Evolutionary conservation across 805 yeast genomes (phyloP).

Genomic region (Candida insectalens): DNA sequence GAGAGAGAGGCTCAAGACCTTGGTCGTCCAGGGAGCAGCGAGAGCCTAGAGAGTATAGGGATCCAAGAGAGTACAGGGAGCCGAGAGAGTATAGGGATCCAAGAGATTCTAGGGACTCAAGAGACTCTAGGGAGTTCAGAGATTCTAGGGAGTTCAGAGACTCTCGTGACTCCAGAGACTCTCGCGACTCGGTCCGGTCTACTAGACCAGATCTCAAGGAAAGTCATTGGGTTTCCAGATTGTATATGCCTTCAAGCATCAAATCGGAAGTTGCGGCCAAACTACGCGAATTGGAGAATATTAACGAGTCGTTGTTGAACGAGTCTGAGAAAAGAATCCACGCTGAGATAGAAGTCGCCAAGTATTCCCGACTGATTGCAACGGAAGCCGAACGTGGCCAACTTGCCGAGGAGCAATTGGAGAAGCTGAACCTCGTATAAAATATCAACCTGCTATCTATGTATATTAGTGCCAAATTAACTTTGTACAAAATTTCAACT

Average conservation of each 20-base stretch:
- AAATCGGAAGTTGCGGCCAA: constrained; percentile 9
- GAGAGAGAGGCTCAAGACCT: constrained; percentile 10
- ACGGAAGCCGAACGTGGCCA: constrained; percentile 19
- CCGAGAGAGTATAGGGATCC: constrained; percentile 6
- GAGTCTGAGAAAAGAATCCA: constrained; percentile 12
- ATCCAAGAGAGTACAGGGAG: constrained; percentile 8
- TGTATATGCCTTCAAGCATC: constrained; percentile 13
- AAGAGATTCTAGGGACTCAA: constrained; percentile 3
- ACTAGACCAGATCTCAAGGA: no score
- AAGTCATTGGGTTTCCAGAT: constrained; percentile 22
- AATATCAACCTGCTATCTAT: no score
- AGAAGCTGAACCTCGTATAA: constrained; percentile 36
- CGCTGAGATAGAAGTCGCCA: constrained; percentile 19
- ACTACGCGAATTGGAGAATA: constrained; percentile 15
- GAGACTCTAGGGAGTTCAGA: constrained; percentile 14
- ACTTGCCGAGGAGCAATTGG: constrained; percentile 35
- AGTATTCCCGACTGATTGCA: constrained; percentile 14
- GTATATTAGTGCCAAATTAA: no score
- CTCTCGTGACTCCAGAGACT: constrained; percentile 4
- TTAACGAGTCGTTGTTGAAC: constrained; percentile 12
- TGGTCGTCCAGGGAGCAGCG: constrained; percentile 8
- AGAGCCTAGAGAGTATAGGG: constrained; percentile 6
- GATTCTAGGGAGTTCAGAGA: constrained; percentile 5
- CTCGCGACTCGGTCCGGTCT: constrained; percentile 2
- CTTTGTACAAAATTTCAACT: not conserved